Base-by-base conservation (phyloP, 2,329 filamentous ascomycete genomes). In the Cytospora paraplurivora region DNA sequence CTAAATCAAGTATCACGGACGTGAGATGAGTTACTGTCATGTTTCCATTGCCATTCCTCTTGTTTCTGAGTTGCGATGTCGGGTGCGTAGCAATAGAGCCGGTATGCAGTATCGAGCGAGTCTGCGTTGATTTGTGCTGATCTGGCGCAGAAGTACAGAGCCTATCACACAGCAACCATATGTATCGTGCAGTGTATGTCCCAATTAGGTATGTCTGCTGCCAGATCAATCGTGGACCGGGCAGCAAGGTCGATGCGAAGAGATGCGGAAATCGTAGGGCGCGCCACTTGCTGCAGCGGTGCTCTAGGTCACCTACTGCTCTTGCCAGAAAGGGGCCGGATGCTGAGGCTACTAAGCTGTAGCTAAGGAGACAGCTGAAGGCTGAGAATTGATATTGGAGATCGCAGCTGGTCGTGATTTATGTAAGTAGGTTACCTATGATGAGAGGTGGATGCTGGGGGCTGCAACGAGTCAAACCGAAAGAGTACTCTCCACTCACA, bases 1-100 rank as follows among this genome's bases (percentile, higher is more conserved):
- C 74, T 67, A 83, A 76, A 68, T 82, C 76, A 57, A 84, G 74
- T 66, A 84, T 71, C 38, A 82, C 74, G n/a, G 81, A 79, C 56
- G 82, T 82, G 33, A 85, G 71, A 73, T 84, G 80, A 69, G 77
- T 76, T 64, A 85, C 74, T 70, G 82, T 78, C 82, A 85, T 85
- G 66, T 56, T 72, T 55, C 19, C 15, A 33, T 34, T 32, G 41
- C 13, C 15, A 38, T 59, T 38, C 33, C 2, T 33, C 19, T 32
- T 50, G 51, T 21, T 17, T 4, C 15, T 15, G 41, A 17, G 44
- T 32, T 21, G 17, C 44, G 44, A 19, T 19, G 44, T 21, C 12
- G n/a, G 12, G 4, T 21, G n/a, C 44, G 15, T 21, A 44, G 41
- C 4, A 47, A 19, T 19, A 19, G 44, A 47, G 44, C 8, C 44